These are phyloP conservation scores for Macrolepiota albuminosa DNA, from an alignment of 768 basidiomycete genomes.

Conservation along the genomic window DNA sequence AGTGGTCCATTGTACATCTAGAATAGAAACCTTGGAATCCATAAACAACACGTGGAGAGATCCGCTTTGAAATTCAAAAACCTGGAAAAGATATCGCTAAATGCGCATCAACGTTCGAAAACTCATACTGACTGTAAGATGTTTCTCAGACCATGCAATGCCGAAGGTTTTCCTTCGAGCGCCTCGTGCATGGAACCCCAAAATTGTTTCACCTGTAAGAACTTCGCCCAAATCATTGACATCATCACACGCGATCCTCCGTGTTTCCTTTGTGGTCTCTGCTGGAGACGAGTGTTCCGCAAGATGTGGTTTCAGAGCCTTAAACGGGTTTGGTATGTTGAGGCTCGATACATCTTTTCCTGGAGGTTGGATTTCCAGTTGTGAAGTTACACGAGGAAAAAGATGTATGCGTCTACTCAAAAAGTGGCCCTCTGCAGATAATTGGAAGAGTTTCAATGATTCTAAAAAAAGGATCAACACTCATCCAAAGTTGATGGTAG, in stretches of 20 bases:
- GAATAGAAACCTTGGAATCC: conserved; percentile 20
- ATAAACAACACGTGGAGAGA: conserved; percentile 26
- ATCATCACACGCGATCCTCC: conserved; percentile 28
- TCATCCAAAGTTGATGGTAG: conserved; percentile 1
- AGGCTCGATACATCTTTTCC: conserved; percentile 26
- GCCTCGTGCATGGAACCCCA: conserved; percentile 22
- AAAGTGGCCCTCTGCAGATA: conserved; percentile 41
- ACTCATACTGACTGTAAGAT: conserved; percentile 31
- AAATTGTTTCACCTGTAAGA: conserved; percentile 19
- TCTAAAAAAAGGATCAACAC: conserved; percentile 20
- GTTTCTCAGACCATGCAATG: conserved; percentile 43
- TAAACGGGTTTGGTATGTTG: conserved; percentile 60
- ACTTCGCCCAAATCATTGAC: conserved; percentile 29
- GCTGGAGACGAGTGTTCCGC: conserved; percentile 34
- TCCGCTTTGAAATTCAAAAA: conserved; percentile 31
- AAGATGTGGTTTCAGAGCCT: conserved; percentile 45
- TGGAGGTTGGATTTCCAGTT: conserved; percentile 16
- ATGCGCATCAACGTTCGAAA: not conserved
- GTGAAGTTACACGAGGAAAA: conserved; percentile 18
- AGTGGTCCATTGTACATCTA: conserved; percentile 34
- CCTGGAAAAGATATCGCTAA: conserved; percentile 19
- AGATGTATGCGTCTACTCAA: conserved; percentile 36
- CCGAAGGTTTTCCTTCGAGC: conserved; percentile 29
- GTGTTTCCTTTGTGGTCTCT: conserved; percentile 17
- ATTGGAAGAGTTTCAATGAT: conserved; percentile 33